phyloP scores from a whole-genome alignment of 2,329 filamentous ascomycete genomes.

The Botrytis byssoidea region DNA sequence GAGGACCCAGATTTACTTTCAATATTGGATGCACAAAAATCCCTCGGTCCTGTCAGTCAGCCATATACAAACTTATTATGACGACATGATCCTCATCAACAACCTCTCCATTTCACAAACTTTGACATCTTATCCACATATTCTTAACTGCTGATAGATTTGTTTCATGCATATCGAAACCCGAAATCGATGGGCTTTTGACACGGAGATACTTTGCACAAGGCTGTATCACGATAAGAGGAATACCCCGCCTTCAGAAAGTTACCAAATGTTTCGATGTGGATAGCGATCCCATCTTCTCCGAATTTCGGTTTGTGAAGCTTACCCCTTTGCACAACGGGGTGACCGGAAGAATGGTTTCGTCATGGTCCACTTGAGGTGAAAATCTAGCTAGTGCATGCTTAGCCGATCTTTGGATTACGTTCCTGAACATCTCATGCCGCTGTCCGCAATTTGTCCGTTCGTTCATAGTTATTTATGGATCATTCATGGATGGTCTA shows the following conservation, averaged over 20 bases:
- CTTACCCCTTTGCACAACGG: not conserved
- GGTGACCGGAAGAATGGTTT: not conserved
- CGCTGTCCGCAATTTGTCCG: not conserved
- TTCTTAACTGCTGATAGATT: not conserved
- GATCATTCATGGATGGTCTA: not conserved
- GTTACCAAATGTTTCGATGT: not conserved
- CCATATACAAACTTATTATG: not conserved
- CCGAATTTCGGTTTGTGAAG: not conserved
- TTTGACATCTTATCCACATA: not conserved
- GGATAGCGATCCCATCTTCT: not conserved
- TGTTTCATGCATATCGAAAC: not conserved
- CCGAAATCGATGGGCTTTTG: not conserved
- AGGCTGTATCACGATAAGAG: not conserved
- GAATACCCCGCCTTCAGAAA: not conserved
- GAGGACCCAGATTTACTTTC: not conserved
- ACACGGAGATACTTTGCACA: not conserved
- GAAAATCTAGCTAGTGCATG: not conserved
- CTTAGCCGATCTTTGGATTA: not conserved
- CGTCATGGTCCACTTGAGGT: not conserved
- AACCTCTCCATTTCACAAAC: not conserved
- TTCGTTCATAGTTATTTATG: conserved; percentile 9
- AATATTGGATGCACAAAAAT: not conserved
- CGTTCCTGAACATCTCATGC: conserved; percentile 19
- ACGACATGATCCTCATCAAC: not conserved
- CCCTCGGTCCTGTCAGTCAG: not conserved